Conservation (phyloP, 768 basidiomycete genomes). For the Lyophyllum decastes region DNA sequence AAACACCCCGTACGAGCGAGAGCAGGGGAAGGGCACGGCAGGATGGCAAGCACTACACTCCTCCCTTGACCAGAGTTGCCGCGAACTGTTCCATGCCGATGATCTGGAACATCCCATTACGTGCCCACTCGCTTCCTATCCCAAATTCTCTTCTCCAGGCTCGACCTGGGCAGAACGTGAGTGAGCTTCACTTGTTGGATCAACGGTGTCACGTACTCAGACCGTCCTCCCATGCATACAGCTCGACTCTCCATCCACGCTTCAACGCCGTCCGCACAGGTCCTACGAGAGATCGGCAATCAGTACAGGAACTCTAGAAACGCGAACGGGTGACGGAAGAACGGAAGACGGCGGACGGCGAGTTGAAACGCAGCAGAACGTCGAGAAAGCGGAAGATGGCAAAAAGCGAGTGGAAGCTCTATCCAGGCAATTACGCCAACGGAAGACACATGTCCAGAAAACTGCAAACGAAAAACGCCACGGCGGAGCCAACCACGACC, state of each 20-base stretch:
- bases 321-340: too few relatives aligned
- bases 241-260: slow-evolving; percentile 92
- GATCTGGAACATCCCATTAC: slow-evolving; percentile 50
- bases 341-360: too few relatives aligned
- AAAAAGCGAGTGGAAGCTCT: too few relatives aligned
- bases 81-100: slow-evolving; percentile 72
- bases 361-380: too few relatives aligned
- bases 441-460: too few relatives aligned
- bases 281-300: slow-evolving; percentile 31
- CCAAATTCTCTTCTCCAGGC: slow-evolving; percentile 79
- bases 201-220: slow-evolving; percentile 48
- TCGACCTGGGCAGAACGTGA: slow-evolving; percentile 34
- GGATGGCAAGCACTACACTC: not conserved
- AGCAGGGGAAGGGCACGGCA: not conserved
- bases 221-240: slow-evolving; percentile 90
- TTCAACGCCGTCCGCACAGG: slow-evolving; percentile 84
- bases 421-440: too few relatives aligned
- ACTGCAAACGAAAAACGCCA: too few relatives aligned
- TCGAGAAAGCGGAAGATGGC: too few relatives aligned
- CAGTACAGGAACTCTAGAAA: not conserved
- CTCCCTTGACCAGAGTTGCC: slow-evolving; percentile 50
- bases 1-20: not conserved
- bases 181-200: not conserved
- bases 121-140: slow-evolving; percentile 51
- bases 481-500: too few relatives aligned